Conservation (phyloP, 108 stramenopile species). For the Fistulifera solaris region DNA sequence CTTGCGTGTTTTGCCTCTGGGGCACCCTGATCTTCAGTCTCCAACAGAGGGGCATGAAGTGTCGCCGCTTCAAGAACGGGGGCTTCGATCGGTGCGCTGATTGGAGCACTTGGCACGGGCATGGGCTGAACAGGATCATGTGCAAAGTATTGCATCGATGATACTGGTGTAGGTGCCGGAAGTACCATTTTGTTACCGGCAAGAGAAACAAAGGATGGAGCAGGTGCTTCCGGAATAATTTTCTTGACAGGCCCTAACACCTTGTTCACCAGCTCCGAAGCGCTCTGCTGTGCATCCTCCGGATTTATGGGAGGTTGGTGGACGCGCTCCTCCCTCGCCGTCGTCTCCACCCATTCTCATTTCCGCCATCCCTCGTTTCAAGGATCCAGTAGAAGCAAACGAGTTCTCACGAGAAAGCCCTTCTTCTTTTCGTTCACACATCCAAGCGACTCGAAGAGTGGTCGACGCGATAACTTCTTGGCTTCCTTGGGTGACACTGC, state of each 20-base stretch:
- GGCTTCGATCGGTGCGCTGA: too few species aligned
- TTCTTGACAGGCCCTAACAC: slow-evolving; percentile 33
- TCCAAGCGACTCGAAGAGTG: slow-evolving; percentile 78
- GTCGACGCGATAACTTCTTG: slow-evolving; percentile 60
- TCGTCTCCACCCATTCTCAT: slow-evolving; percentile 28
- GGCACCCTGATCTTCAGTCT: neutral
- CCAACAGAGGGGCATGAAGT: too few species aligned
- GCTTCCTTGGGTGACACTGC: slow-evolving; percentile 20
- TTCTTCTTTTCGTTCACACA: slow-evolving; percentile 24
- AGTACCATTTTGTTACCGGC: neutral
- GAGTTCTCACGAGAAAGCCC: slow-evolving; percentile 30
- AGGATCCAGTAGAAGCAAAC: slow-evolving; percentile 61
- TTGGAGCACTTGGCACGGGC: too few species aligned
- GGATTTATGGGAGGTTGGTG: slow-evolving; percentile 27
- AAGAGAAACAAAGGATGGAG: neutral
- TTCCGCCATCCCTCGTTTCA: slow-evolving; percentile 54
- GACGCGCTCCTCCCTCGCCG: slow-evolving; percentile 17
- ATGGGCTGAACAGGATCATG: too few species aligned
- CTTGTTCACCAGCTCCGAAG: slow-evolving; percentile 15
- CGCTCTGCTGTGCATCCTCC: slow-evolving; percentile 28
- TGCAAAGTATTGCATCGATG: slow-evolving; percentile 4
- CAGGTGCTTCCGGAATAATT: slow-evolving; percentile 30
- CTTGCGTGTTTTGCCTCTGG: slow-evolving; percentile 8
- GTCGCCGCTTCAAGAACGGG: too few species aligned
- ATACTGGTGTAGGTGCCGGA: slow-evolving; percentile 1